Evolutionary conservation across 1,139 yeast genomes (phyloP).

Genomic region (Pneumocystis wakefieldiae): DNA sequence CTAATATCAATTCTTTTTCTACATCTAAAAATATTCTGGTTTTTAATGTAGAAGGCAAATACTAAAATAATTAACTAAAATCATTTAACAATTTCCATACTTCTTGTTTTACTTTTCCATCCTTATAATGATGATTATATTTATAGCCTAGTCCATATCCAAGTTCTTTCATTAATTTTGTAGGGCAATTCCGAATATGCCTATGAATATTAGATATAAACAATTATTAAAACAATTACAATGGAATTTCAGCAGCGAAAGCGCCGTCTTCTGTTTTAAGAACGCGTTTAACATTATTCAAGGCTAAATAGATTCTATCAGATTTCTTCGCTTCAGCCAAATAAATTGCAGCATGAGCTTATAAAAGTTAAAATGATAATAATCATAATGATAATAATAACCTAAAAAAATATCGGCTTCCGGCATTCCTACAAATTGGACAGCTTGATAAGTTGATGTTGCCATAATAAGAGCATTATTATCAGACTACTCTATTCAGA

Average conservation of each 20-base stretch:
- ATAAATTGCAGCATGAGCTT: constrained; percentile 80
- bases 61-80: neutral
- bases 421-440: constrained; percentile 90
- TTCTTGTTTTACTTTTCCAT: constrained; percentile 59
- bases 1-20: neutral
- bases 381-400: neutral
- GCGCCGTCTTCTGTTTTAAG: constrained; percentile 43
- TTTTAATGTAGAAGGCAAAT: neutral
- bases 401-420: constrained; percentile 70
- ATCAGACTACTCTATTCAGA: constrained; percentile 28
- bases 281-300: constrained; percentile 47
- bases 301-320: constrained; percentile 68
- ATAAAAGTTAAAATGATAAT: neutral
- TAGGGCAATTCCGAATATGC: constrained; percentile 88
- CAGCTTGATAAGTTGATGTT: constrained; percentile 68
- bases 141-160: constrained; percentile 78
- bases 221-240: constrained; percentile 17
- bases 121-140: constrained; percentile 64
- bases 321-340: constrained; percentile 77
- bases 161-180: constrained; percentile 69
- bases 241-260: constrained; percentile 50
- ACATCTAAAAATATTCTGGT: neutral
- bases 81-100: neutral
- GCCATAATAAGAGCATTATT: constrained; percentile 77
- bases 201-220: constrained; percentile 8